Base-by-base conservation (phyloP, 2,329 filamentous ascomycete species). In the Ciborinia camelliae region DNA sequence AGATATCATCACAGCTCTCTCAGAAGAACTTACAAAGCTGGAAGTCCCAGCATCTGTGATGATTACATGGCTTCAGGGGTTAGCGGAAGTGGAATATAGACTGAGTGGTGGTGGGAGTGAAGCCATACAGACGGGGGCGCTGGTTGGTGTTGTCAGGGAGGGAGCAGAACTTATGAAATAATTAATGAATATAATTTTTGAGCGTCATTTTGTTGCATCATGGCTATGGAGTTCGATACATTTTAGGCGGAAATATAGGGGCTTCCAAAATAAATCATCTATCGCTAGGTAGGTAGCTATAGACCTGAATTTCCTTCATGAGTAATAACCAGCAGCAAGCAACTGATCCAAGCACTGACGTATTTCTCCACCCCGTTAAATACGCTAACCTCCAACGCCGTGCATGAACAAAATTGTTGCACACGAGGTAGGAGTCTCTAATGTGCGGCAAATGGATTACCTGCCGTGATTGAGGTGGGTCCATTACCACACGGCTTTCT, bases 1-100 rank as follows among this genome's bases (percentile, higher is more conserved):
- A 4, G 95, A 99, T 75, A 97, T 99, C 65, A 85, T 99, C 69
- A 96, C 92, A 0, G 86, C 91, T 0, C 76, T 98, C 48, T 86
- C 90, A 0, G 93, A 97, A 71, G 90, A 97, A 78, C 77, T 99
- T 65, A 83, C 86, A 26, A 89, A 88, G 75, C 79, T 97, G 58
- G 91, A 97, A 70, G 95, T 97, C 15, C 90, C 89, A 62, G 83
- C 91, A 0, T 90, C 94, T 75, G 94, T 92, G 14, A 90, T 95
- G 81, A 90, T 98, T 61, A 86, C 88, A 3, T 99, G 95, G 95
- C 80, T 99, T 67, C 90, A 95, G 66, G 93, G 93, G 0, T 79
- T 99, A 63, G 92, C 94, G 0, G 91, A 97, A 71, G 90, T 99
- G 61, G 95, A 99, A 80, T 96, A 96, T 78, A 83, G 95, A 67